Percentiles rank a stretch among this genome's conserved stretches.
Evolutionary conservation across 2,329 filamentous ascomycete species (phyloP).

Genomic region (Arthrobotrys iridis): DNA sequence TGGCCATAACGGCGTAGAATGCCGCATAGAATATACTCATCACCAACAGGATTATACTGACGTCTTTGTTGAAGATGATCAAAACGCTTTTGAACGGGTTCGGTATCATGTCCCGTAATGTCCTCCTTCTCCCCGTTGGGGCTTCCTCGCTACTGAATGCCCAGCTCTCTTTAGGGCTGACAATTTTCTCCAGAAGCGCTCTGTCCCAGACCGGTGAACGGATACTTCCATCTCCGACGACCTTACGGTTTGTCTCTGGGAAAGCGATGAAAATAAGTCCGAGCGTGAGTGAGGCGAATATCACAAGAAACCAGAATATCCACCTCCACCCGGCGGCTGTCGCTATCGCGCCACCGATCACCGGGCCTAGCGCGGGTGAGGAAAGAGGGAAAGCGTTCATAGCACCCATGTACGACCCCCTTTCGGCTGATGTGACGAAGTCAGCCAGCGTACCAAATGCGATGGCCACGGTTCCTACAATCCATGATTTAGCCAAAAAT

Average conservation of each 20-base stretch:
- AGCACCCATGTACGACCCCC: conserved; percentile 77
- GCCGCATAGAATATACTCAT: conserved; percentile 67
- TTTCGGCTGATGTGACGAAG: conserved; percentile 73
- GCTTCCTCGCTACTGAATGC: background rate
- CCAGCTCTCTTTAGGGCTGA: conserved; percentile 13
- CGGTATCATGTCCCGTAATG: conserved; percentile 58
- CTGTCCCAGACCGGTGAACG: conserved; percentile 67
- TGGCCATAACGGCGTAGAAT: conserved; percentile 46
- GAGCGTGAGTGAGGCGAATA: conserved; percentile 61
- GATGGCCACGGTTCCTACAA: conserved; percentile 73
- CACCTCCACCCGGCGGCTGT: conserved; percentile 74
- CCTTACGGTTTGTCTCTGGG: conserved; percentile 70
- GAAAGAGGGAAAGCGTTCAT: conserved; percentile 71
- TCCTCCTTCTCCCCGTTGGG: conserved; percentile 60
- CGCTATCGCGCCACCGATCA: conserved; percentile 72
- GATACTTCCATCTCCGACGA: conserved; percentile 72
- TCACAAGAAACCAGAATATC: conserved; percentile 75
- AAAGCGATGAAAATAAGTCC: conserved; percentile 68
- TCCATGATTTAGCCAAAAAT: background rate
- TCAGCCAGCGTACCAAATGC: conserved; percentile 78
- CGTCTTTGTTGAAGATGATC: conserved; percentile 63
- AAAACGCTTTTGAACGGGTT: conserved; percentile 64
- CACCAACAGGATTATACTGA: conserved; percentile 66
- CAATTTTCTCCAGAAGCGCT: conserved; percentile 58
- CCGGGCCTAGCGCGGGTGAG: conserved; percentile 66